These are phyloP conservation scores for Candida qinlingensis DNA, from an alignment of 805 yeast genomes.

Conservation along the genomic window DNA sequence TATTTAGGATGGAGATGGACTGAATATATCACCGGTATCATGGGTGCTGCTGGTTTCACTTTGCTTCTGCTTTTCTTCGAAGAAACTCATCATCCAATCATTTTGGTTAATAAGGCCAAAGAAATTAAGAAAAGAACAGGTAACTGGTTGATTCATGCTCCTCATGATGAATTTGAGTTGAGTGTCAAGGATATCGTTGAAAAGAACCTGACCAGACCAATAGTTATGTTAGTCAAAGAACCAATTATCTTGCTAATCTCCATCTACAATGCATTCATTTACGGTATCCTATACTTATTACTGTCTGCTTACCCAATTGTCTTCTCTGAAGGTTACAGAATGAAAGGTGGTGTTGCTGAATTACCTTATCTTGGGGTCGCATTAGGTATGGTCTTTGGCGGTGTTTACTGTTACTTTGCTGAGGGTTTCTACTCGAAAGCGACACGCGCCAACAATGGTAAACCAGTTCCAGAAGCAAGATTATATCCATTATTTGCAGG, in stretches of 20 bases:
- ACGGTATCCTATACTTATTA: constrained; percentile 71
- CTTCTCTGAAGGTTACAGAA: constrained; percentile 57
- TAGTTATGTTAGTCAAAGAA: constrained; percentile 60
- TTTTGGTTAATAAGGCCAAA: constrained; percentile 58
- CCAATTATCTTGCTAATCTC: constrained; percentile 69
- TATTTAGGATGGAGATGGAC: constrained; percentile 84
- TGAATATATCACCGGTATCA: constrained; percentile 61
- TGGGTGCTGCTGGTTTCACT: constrained; percentile 40
- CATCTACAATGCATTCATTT: constrained; percentile 70
- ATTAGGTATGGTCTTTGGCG: constrained; percentile 62
- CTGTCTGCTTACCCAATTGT: constrained; percentile 74
- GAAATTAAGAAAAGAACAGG: constrained; percentile 61
- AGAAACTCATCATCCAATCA: constrained; percentile 71
- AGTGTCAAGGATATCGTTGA: constrained; percentile 53
- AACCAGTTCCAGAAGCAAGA: constrained; percentile 74
- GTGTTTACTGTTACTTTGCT: constrained; percentile 40
- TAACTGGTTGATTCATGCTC: constrained; percentile 79
- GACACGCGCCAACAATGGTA: constrained; percentile 48
- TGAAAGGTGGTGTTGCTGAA: constrained; percentile 59
- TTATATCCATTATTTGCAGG: constrained; percentile 73
- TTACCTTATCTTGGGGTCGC: constrained; percentile 77
- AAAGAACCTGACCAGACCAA: constrained; percentile 63
- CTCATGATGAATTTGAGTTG: constrained; percentile 60
- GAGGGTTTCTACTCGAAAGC: constrained; percentile 49
- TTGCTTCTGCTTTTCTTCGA: constrained; percentile 39